phyloP scores from a whole-genome alignment of 2,329 filamentous ascomycete species.

The Botrytis fragariae region DNA sequence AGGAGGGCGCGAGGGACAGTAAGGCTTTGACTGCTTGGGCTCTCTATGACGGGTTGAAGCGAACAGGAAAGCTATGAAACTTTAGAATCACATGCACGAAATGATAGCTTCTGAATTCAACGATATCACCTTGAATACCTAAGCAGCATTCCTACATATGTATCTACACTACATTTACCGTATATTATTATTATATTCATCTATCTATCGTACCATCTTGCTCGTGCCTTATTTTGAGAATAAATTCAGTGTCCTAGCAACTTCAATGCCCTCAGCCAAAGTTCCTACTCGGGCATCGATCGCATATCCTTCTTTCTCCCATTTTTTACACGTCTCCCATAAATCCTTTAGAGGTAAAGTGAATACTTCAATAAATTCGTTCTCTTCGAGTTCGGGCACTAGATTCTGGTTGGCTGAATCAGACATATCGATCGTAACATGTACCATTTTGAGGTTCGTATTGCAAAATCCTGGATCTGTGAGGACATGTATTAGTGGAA shows the following conservation, averaged over 20 bases:
- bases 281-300: slow-evolving; percentile 43
- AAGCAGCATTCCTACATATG: neutral
- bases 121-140: neutral
- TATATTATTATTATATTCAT: neutral
- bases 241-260: slow-evolving; percentile 41
- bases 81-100: neutral
- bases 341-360: slow-evolving; percentile 46
- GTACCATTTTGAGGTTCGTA: slow-evolving; percentile 58
- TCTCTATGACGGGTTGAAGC: slow-evolving; percentile 55
- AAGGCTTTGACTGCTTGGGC: slow-evolving; percentile 60
- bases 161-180: neutral
- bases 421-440: slow-evolving; percentile 48
- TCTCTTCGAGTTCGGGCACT: slow-evolving; percentile 48
- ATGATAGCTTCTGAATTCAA: neutral
- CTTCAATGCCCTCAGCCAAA: slow-evolving; percentile 42
- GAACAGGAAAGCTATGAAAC: slow-evolving; percentile 33
- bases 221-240: slow-evolving; percentile 13
- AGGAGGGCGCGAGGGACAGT: slow-evolving; percentile 54
- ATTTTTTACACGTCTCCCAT: slow-evolving; percentile 45
- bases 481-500: neutral
- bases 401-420: slow-evolving; percentile 46
- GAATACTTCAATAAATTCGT: slow-evolving; percentile 54
- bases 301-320: slow-evolving; percentile 44
- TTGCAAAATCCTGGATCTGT: slow-evolving; percentile 63
- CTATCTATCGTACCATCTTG: neutral